Conservation (phyloP, 495 filamentous ascomycete genomes). For the Talaromyces stipitatus region DNA sequence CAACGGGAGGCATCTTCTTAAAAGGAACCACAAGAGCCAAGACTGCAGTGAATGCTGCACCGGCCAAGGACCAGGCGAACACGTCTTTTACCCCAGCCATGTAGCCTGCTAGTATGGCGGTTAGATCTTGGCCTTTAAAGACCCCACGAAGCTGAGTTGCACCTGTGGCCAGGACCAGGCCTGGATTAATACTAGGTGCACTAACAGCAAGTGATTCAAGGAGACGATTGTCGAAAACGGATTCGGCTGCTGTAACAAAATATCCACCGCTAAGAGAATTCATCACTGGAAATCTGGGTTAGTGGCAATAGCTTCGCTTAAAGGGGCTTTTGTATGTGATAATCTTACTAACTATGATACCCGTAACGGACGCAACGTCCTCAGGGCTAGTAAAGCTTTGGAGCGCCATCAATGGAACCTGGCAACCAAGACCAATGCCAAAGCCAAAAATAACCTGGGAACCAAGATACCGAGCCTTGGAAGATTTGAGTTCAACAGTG, state of each 20-base stretch:
- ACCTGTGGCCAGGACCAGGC: slow-evolving; percentile 31
- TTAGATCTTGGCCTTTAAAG: slow-evolving; percentile 23
- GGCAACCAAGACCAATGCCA: slow-evolving; percentile 15
- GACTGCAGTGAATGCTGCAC: slow-evolving; percentile 10
- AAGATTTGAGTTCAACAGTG: slow-evolving; percentile 10
- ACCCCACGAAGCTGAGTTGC: slow-evolving; percentile 35
- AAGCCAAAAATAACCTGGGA: slow-evolving; percentile 17
- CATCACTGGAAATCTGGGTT: slow-evolving; percentile 19
- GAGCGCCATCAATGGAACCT: slow-evolving; percentile 20
- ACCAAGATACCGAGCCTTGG: slow-evolving; percentile 15
- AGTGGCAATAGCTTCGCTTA: too few relatives aligned
- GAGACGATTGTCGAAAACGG: slow-evolving; percentile 32
- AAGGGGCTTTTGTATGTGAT: too few relatives aligned
- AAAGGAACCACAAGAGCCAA: slow-evolving; percentile 1
- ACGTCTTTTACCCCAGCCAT: slow-evolving; percentile 48
- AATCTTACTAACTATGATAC: slow-evolving; percentile 18
- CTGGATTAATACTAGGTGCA: slow-evolving; percentile 32
- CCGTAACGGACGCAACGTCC: slow-evolving; percentile 29
- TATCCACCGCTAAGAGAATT: slow-evolving; percentile 39
- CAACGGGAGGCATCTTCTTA: too few relatives aligned
- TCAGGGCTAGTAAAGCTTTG: slow-evolving; percentile 35
- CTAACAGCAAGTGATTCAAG: slow-evolving; percentile 16
- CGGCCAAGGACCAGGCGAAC: slow-evolving; percentile 15
- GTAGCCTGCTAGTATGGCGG: slow-evolving; percentile 45
- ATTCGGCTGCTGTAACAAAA: slow-evolving; percentile 31